Evolutionary conservation across 176 grass and related monocot species (phyloP).

Genomic region (Canna indica): DNA sequence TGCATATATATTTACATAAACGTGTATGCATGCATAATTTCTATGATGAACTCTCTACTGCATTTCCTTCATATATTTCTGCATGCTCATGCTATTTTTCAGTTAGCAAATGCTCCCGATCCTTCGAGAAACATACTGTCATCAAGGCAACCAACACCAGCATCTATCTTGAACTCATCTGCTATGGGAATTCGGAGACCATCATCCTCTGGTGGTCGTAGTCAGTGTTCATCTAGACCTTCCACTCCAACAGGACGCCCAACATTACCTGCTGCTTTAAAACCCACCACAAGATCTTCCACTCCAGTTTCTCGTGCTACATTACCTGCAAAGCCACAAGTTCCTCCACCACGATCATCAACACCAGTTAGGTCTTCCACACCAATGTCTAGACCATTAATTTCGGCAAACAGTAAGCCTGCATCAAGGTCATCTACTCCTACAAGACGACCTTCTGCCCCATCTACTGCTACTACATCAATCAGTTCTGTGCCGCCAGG

Average conservation of each 20-base stretch:
- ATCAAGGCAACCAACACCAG: slow-evolving; percentile 49
- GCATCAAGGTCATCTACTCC: background rate
- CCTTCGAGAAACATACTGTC: slow-evolving; percentile 41
- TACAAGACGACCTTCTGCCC: slow-evolving; percentile 40
- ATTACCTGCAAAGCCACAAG: slow-evolving; percentile 45
- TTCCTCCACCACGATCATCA: slow-evolving; percentile 39
- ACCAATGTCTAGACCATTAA: slow-evolving; percentile 53
- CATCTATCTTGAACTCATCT: slow-evolving; percentile 50
- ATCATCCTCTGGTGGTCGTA: slow-evolving; percentile 57
- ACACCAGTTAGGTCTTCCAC: slow-evolving; percentile 67
- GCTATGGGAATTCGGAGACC: slow-evolving; percentile 45
- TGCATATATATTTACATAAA: background rate
- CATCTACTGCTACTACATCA: slow-evolving; percentile 21
- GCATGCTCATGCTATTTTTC: background rate
- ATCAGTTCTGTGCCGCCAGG: slow-evolving; percentile 34
- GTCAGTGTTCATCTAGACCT: slow-evolving; percentile 61
- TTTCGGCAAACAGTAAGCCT: slow-evolving; percentile 26
- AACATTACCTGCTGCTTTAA: slow-evolving; percentile 32
- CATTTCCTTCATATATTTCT: background rate
- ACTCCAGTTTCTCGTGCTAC: slow-evolving; percentile 71
- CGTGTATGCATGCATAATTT: background rate
- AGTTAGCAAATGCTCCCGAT: slow-evolving; percentile 74
- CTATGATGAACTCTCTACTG: background rate
- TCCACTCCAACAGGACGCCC: slow-evolving; percentile 73
- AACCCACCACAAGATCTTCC: slow-evolving; percentile 51